Evolutionary conservation across 169 alveolate genomes (phyloP), one percentile per base, ranked within the genome.

Genomic region (Eimeria sp.): DNA sequence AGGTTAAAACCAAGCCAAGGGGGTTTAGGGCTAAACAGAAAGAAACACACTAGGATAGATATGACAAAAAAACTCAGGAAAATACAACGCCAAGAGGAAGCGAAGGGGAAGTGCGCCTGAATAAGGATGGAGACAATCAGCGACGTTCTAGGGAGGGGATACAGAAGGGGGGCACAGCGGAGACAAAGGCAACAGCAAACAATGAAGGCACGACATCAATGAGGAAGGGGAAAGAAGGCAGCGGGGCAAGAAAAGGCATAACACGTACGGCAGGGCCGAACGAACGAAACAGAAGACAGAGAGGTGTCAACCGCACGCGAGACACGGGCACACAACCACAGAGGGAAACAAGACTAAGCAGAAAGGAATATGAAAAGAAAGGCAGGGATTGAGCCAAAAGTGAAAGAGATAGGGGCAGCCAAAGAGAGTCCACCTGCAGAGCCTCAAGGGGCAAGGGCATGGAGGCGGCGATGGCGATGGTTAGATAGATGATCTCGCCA

Each of bases 361-460:
- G 70, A 6, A 20, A 61, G 20, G 20, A 61, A 4, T 25, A 18
- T 7, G 70, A 4, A 61, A n/a, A 4, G 27, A 9, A 57, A 27
- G 92, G 78, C 96, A 87, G 72, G 91, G 76, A 67, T 22, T 89
- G 90, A 80, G 70, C 54, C 63, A 65, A 67, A 25, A 30, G 25
- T 61, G 83, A 20, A 40, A 22, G 73, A 82, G 45, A 20, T 54
- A 22, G n/a, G 9, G 91, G 13, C 22, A 82, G 49, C 16, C 43
- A 75, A 43, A 45, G 20, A 34, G 51, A 10, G 30, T 13, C 20
- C 40, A 82, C 90, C 80, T 95, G 97, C 54, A 98, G 97, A 40
- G 99, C 99, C 95, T 98, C 99, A 57, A 98, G 97, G 16, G 99
- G 99, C 54, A 98, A 98, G 45, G 99, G 98, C 96, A 98, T 96